Evolutionary conservation across 371 early-diverging fungal genomes (phyloP).

Genomic region (Blakeslea trispora): DNA sequence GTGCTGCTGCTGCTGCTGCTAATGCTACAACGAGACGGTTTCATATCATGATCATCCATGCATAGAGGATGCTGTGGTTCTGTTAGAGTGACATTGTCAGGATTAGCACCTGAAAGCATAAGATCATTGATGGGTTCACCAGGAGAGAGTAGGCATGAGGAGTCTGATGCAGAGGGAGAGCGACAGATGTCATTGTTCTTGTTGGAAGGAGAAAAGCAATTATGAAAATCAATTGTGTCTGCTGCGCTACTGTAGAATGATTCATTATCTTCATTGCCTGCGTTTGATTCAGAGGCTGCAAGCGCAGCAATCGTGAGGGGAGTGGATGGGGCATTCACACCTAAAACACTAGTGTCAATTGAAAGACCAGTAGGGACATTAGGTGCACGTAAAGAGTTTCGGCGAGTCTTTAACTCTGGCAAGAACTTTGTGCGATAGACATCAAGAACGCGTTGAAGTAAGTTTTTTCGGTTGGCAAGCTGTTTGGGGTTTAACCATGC

Average conservation of each 20-base stretch:
- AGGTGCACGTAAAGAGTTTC: constrained; percentile 36
- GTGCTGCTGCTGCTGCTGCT: constrained; percentile 17
- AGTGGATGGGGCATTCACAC: constrained; percentile 3
- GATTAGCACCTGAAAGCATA: constrained; percentile 17
- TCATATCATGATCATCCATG: neutral
- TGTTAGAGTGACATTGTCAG: constrained; percentile 10
- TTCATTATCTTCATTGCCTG: constrained; percentile 21
- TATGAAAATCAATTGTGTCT: constrained; percentile 45
- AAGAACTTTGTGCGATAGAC: constrained; percentile 46
- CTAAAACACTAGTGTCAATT: constrained; percentile 11
- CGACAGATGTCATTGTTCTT: neutral
- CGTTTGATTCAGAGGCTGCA: constrained; percentile 9
- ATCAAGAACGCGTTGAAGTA: constrained; percentile 51
- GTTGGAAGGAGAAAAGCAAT: constrained; percentile 46
- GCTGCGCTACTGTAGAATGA: constrained; percentile 45
- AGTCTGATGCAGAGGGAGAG: constrained; percentile 14
- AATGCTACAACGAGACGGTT: constrained; percentile 21
- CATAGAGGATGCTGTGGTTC: constrained; percentile 7
- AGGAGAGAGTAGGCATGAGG: constrained; percentile 9
- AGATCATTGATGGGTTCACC: constrained; percentile 15
- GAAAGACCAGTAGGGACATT: constrained; percentile 25
- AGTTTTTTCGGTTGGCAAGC: constrained; percentile 44
- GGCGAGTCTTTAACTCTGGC: constrained; percentile 43
- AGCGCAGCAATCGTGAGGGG: constrained; percentile 24
- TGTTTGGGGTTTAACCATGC: constrained; percentile 55